These are phyloP conservation scores for Botrytis deweyae DNA, from an alignment of 2,329 filamentous ascomycete species.

Conservation along the genomic window DNA sequence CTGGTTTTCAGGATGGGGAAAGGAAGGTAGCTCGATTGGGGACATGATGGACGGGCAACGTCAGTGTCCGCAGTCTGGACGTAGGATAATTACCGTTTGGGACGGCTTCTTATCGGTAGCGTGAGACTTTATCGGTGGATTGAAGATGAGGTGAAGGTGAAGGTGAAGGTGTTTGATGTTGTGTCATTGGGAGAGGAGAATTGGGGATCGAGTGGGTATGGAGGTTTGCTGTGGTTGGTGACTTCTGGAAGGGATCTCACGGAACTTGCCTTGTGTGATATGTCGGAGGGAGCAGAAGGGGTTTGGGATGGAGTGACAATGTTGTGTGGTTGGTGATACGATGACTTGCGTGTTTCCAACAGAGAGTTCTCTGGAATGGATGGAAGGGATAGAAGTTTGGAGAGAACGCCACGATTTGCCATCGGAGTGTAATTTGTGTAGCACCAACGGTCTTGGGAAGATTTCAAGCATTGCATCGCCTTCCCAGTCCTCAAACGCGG, in stretches of 20 bases:
- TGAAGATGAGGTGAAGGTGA: neutral
- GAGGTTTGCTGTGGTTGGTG: neutral
- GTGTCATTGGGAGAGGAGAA: neutral
- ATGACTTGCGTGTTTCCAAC: neutral
- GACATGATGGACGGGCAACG: neutral
- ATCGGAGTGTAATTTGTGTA: no score
- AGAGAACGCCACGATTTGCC: no score
- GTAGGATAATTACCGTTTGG: neutral
- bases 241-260: neutral
- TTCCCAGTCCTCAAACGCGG: neutral
- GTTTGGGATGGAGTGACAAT: neutral
- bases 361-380: neutral
- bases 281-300: neutral
- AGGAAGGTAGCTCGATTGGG: neutral
- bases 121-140: neutral
- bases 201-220: neutral
- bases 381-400: no score
- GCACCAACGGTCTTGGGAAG: neutral
- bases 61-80: neutral
- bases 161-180: neutral
- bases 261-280: neutral
- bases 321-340: neutral
- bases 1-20: neutral
- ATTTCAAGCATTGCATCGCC: slow-evolving; percentile 2
- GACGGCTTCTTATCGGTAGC: neutral